Evolutionary conservation across 2,329 filamentous ascomycete species (phyloP).

Genomic region (Fusarium phyllophilum): DNA sequence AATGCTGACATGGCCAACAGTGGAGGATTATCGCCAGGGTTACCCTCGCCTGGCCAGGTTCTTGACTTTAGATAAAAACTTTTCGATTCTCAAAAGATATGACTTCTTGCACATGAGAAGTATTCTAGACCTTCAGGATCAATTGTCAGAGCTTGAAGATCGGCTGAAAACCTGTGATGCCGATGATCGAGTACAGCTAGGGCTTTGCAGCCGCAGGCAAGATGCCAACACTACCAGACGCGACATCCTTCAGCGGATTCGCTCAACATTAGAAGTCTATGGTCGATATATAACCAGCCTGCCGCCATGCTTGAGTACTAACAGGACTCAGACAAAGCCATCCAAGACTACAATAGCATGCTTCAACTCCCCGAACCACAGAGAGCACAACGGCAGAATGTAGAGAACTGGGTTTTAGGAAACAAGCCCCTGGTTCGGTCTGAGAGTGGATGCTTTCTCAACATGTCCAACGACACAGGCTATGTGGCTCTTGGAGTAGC

Average conservation of each 20-base stretch:
- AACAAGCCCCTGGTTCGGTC: not conserved
- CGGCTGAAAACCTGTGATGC: too few relatives aligned
- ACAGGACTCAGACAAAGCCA: not conserved
- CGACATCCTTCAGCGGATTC: not conserved
- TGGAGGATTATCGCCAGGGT: too few relatives aligned
- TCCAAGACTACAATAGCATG: not conserved
- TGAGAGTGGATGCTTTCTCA: not conserved
- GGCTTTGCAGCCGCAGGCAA: not conserved
- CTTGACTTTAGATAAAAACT: too few relatives aligned
- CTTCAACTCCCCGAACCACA: not conserved
- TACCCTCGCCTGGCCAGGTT: too few relatives aligned
- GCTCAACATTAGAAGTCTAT: not conserved
- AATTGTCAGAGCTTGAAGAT: too few relatives aligned
- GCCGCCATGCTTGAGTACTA: not conserved
- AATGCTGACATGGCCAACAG: too few relatives aligned
- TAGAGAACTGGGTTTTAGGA: not conserved
- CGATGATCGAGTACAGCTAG: not conserved
- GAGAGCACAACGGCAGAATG: not conserved
- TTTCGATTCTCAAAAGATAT: too few relatives aligned
- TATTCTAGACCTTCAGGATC: too few relatives aligned
- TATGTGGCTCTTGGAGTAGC: not conserved
- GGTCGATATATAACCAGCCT: not conserved
- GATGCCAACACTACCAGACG: not conserved
- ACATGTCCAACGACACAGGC: not conserved
- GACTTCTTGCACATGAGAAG: too few relatives aligned